Conservation (phyloP, 257 asterid species). For the Verbascum thapsus region DNA sequence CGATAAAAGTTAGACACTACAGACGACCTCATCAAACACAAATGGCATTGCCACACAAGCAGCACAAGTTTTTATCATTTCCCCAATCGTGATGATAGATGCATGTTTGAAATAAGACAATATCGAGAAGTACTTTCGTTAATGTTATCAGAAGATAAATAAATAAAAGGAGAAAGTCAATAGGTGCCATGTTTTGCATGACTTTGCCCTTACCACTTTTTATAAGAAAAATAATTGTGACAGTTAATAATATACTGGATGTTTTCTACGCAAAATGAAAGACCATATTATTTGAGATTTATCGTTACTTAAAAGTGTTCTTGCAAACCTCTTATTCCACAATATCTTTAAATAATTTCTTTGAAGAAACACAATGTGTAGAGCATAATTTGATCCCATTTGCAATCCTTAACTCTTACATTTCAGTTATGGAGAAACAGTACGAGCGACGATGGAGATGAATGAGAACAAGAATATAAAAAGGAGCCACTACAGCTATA, state of each 20-base stretch:
- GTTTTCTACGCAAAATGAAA: background rate
- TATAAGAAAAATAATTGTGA: too few relatives aligned
- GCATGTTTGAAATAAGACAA: background rate
- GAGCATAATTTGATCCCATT: conserved; percentile 3
- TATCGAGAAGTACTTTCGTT: conserved; percentile 1
- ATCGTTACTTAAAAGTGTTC: background rate
- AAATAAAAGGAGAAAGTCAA: background rate
- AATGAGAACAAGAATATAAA: conserved; percentile 16
- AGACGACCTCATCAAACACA: background rate
- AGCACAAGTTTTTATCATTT: background rate
- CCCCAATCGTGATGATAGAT: too few relatives aligned
- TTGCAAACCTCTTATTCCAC: conserved; percentile 19
- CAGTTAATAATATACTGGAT: background rate
- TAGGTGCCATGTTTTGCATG: background rate
- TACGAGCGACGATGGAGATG: background rate
- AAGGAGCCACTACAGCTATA: conserved; percentile 33
- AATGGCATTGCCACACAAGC: conserved; percentile 8
- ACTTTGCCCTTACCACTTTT: too few relatives aligned
- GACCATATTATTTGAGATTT: background rate
- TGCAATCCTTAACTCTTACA: background rate
- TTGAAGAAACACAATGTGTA: background rate
- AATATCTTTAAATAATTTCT: background rate
- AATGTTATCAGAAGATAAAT: background rate
- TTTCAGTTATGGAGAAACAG: background rate
- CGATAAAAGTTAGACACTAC: too few relatives aligned